phyloP scores from a whole-genome alignment of 495 filamentous ascomycete genomes.

The Penicillium chermesinum region DNA sequence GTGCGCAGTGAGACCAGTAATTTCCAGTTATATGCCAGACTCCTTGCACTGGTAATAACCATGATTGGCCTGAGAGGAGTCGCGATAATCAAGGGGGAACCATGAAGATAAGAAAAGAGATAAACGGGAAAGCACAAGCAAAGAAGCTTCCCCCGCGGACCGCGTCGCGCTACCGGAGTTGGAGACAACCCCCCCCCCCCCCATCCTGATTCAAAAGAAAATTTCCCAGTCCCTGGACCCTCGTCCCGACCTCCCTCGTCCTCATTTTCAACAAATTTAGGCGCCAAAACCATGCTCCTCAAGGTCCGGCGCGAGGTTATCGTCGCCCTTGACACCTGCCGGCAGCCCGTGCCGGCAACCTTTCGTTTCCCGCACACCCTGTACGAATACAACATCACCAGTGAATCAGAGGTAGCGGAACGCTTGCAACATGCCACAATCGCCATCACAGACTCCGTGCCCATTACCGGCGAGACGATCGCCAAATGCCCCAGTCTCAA shows the following conservation, averaged over 20 bases:
- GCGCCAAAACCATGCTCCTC: neutral
- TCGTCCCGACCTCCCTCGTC: neutral
- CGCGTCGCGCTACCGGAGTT: neutral
- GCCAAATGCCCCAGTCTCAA: neutral
- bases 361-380: neutral
- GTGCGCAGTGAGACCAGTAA: no score
- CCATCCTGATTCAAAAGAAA: no score
- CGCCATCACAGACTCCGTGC: neutral
- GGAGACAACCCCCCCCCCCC: no score
- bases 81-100: no score
- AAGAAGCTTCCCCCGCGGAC: neutral
- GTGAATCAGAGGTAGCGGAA: neutral
- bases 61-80: neutral
- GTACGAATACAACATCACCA: neutral
- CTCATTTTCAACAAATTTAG: neutral
- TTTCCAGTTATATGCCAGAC: no score
- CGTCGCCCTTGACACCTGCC: neutral
- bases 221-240: neutral
- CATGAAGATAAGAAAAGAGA: neutral
- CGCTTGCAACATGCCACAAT: neutral
- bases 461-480: neutral
- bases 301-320: neutral
- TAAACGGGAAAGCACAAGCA: neutral
- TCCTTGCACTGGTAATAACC: neutral
- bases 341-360: neutral